These are phyloP conservation scores for Xanthoconium purpureum DNA, from an alignment of 768 basidiomycete genomes.

Conservation along the genomic window DNA sequence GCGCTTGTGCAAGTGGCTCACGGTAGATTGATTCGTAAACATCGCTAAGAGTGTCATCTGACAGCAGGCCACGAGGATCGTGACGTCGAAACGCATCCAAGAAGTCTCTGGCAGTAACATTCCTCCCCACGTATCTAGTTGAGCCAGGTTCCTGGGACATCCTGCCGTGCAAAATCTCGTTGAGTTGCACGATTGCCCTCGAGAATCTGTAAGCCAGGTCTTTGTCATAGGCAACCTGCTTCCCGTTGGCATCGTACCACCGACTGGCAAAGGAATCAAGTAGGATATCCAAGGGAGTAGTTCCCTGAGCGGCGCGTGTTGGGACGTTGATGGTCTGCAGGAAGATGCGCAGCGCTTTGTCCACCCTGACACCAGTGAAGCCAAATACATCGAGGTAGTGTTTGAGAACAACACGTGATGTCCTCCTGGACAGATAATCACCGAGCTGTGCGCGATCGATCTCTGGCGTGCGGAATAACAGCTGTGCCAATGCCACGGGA, in stretches of 20 bases:
- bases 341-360: slow-evolving; percentile 88
- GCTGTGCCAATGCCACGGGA: slow-evolving; percentile 67
- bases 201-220: slow-evolving; percentile 76
- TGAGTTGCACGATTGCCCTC: slow-evolving; percentile 80
- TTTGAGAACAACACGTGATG: slow-evolving; percentile 73
- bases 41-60: slow-evolving; percentile 72
- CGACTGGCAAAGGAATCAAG: slow-evolving; percentile 81
- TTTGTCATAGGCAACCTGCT: slow-evolving; percentile 74
- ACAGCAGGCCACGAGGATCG: slow-evolving; percentile 66
- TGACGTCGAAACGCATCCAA: slow-evolving; percentile 76
- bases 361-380: slow-evolving; percentile 77
- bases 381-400: slow-evolving; percentile 87
- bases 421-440: slow-evolving; percentile 72
- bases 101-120: slow-evolving; percentile 75
- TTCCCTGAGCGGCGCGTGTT: slow-evolving; percentile 34
- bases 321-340: slow-evolving; percentile 77
- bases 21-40: slow-evolving; percentile 75
- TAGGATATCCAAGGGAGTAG: slow-evolving; percentile 49
- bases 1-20: slow-evolving; percentile 72
- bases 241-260: slow-evolving; percentile 89
- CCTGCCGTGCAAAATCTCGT: slow-evolving; percentile 80
- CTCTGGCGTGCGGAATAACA: slow-evolving; percentile 79
- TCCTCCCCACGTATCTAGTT: slow-evolving; percentile 51
- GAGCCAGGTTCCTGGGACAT: slow-evolving; percentile 60
- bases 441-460: slow-evolving; percentile 82